Base-by-base conservation (phyloP, 768 basidiomycete genomes). In the Russula griseocarnosa region DNA sequence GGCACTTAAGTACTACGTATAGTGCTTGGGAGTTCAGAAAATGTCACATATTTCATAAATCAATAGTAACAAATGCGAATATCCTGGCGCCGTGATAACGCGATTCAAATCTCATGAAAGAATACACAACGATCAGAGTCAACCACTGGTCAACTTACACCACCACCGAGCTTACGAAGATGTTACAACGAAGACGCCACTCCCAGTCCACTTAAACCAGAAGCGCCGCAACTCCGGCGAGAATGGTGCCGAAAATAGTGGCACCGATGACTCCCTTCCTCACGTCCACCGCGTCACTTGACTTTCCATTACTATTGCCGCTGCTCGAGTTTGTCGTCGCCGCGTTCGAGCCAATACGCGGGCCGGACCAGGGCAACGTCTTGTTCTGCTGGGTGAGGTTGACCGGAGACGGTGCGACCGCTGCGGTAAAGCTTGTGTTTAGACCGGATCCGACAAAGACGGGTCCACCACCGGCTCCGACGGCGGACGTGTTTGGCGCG, bases 391-490 rank as follows among this genome's bases (percentile, higher is more conserved):
- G 72, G 13, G 77, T 73, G 60, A 82, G 70, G 71, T 82, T 78
- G 32, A 79, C 77, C 20, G 79, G 76, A 14, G 74, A 55, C 7
- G 60, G 67, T 6, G 58, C 55, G 8, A 53, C 59, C 16, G 59
- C 60, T 13, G 57, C 32, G n/a, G 74, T 81, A 62, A 81, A 63
- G 47, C 66, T 69, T 53, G 50, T 61, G 72, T 82, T 73, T 56
- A 76, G 66, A 20, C 72, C 72, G 4, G 71, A 44, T 24, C 70
- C 74, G 66, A 77, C 60, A 70, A 77, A 78, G 20, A 81, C 79
- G 38, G 71, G 59, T 32, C 79, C 79, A 57, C 76, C 76, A 13
- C 79, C 82, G 1, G 79, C 79, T 47, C 81, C 77, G 40, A 69
- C 66, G 42, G 75, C 76, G 47, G 67, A 68, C 28, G 61, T 56